Conservation (phyloP, 129 eudicot species). For the Artemisia argyi region DNA sequence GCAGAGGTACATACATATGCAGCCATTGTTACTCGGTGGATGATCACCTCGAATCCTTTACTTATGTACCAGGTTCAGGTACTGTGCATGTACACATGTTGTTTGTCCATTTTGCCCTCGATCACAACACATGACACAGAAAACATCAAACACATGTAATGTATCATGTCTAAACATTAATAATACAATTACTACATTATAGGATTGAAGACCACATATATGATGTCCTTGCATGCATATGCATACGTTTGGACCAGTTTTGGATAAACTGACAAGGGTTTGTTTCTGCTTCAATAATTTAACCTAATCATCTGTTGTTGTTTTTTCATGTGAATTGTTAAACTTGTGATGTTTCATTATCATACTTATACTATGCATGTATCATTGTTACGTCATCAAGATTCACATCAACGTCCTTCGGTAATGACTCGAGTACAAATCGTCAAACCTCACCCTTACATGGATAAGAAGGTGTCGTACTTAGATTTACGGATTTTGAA, state of each 20-base stretch:
- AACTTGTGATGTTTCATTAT: neutral
- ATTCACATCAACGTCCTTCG: neutral
- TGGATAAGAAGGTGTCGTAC: neutral
- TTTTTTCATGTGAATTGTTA: constrained; percentile 19
- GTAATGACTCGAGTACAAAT: constrained; percentile 22
- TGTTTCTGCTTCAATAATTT: constrained; percentile 5
- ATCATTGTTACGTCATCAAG: neutral
- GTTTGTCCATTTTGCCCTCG: constrained; percentile 9
- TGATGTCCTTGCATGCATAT: neutral
- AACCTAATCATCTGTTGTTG: constrained; percentile 4
- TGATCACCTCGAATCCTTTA: constrained; percentile 4
- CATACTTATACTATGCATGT: neutral
- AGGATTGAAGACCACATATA: too few species aligned
- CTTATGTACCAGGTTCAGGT: constrained; percentile 15
- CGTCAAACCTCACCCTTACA: constrained; percentile 14
- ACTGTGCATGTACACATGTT: constrained; percentile 4
- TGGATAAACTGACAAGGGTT: neutral
- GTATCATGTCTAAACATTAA: neutral
- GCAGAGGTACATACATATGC: neutral
- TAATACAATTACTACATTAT: too few species aligned
- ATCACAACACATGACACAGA: neutral
- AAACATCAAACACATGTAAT: neutral
- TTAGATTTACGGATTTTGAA: too few species aligned
- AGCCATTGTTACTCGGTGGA: constrained; percentile 17
- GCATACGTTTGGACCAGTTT: constrained; percentile 8